Conservation (phyloP, 192 early-diverging fungal species). For the Gaertneriomyces semiglobifer region DNA sequence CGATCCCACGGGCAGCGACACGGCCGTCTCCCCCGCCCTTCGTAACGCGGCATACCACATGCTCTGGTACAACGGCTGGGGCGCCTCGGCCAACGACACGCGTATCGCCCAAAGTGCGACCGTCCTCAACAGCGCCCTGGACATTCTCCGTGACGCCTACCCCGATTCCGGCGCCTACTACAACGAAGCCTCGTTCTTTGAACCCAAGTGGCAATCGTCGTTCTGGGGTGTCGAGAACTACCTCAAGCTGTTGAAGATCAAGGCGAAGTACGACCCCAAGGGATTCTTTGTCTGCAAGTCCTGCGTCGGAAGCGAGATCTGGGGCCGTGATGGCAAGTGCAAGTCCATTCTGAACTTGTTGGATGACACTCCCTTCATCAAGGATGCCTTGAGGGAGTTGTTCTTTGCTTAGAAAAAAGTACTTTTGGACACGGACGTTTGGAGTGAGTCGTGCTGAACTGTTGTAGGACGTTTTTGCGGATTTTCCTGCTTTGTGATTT, state of each 20-base stretch:
- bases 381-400: too few relatives aligned
- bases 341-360: too few relatives aligned
- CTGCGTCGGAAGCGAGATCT: conserved; percentile 43
- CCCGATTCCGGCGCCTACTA: conserved; percentile 34
- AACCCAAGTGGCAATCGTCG: conserved; percentile 40
- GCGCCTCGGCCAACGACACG: not conserved
- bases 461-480: too few relatives aligned
- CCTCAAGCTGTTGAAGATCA: conserved; percentile 35
- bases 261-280: conserved; percentile 43
- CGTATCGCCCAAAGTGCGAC: not conserved
- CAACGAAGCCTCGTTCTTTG: conserved; percentile 46
- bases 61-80: not conserved
- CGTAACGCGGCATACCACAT: not conserved
- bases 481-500: too few relatives aligned
- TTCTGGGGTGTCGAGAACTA: conserved; percentile 53
- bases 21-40: not conserved
- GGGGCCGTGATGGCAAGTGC: conserved; percentile 23
- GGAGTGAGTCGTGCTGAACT: too few relatives aligned
- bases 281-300: conserved; percentile 43
- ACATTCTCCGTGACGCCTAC: not conserved
- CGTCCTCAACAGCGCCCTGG: not conserved
- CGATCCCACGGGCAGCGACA: not conserved
- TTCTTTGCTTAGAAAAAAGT: too few relatives aligned
- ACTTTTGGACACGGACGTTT: too few relatives aligned
- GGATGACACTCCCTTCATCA: too few relatives aligned